Evolutionary conservation across 2,329 filamentous ascomycete genomes (phyloP), one percentile per base, ranked within the genome.

Genomic region (Epichloe glyceriae): DNA sequence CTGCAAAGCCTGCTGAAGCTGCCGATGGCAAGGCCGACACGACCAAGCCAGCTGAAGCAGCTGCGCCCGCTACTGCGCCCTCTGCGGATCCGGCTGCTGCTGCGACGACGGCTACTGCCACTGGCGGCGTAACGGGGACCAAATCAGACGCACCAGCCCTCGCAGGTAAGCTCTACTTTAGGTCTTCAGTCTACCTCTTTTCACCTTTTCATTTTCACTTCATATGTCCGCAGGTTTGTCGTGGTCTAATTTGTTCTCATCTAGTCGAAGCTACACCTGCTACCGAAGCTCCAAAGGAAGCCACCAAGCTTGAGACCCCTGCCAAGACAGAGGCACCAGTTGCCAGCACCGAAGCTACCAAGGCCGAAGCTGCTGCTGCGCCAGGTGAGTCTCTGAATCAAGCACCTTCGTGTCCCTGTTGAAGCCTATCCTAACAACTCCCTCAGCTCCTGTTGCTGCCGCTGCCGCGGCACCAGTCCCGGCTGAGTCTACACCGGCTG

Each of bases 51-150:
- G 61, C 59, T 26, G 47, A 52, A 38, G 57, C 56, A 45, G 49
- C 54, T 46, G 57, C 60, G 48, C 55, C 61, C 5, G 52, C 56
- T 33, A 56, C 59, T 4, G 53, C 19, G 49, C 54, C 61, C 5
- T 51, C 56, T 33, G 56, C 59, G 3, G 53, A 17, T 12, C n/a
- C 43, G 5, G 11, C 60, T 19, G 50, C 60, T 14, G 53, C 61
- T 38, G 54, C 63, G 10, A 64, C 67, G 33, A 51, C 56, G 33
- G 56, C 59, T 10, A 53, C 60, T 30, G 50, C 62, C 34, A 57
- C 63, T 22, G 54, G 61, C n/a, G 64, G 64, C 50, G 57, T 64
- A 10, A 63, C 65, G 51, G 68, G 65, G 61, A 64, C 67, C 6
- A 65, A 68, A 58, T 59, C 60, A 42, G 55, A 62, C 19, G 58